Evolutionary conservation across 371 early-diverging fungal species (phyloP), one percentile per base, ranked within the genome.

Genomic region (Circinella umbellata): DNA sequence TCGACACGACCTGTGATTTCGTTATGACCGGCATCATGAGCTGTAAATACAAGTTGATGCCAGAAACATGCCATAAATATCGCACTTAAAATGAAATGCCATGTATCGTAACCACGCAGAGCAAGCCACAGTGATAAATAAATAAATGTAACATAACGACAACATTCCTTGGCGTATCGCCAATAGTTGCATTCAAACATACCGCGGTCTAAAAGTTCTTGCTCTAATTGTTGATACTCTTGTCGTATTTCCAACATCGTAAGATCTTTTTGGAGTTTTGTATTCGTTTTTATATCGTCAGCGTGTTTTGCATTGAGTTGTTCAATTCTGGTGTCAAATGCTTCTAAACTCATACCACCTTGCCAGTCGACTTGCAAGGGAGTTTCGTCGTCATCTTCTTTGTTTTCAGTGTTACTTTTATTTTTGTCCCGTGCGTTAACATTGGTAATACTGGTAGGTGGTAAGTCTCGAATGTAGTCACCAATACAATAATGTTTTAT

Each of bases 11-110:
- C 93, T 0, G 95, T 93, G 71, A 97, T 92, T n/a, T 87, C 93
- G 71, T 91, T 93, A 85, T 98, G 98, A 4, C 97, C 98, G 15
- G 95, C 91, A 78, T 98, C 98, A 74, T 98, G 98, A 9, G 94
- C 97, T 18, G 92, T 88, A 76, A 98, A 97, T 15, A 96, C 92
- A 42, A 92, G 80, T 78, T 96, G 96, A 70, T 97, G 97, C 98
- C 98, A 98, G 72, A 96, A 89, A 51, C 84, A 70, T 14, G 90
- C 94, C 63, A 91, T 78, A 49, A 84, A 86, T 18, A 89, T 66
- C 8, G 90, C 92, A 39, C 88, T 88, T 13, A 80, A 57, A 49
- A 91, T 73, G 70, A 86, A 90, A 71, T 86, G 90, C 86, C 80
- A 85, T 18, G 82, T 84, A 65, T 78, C 76, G 18, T 88, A 84